A percentile compares a stretch with the other conserved stretches of the same genome.
Conservation (phyloP, 2,329 filamentous ascomycete species). For the Arthrinium puccinioides region DNA sequence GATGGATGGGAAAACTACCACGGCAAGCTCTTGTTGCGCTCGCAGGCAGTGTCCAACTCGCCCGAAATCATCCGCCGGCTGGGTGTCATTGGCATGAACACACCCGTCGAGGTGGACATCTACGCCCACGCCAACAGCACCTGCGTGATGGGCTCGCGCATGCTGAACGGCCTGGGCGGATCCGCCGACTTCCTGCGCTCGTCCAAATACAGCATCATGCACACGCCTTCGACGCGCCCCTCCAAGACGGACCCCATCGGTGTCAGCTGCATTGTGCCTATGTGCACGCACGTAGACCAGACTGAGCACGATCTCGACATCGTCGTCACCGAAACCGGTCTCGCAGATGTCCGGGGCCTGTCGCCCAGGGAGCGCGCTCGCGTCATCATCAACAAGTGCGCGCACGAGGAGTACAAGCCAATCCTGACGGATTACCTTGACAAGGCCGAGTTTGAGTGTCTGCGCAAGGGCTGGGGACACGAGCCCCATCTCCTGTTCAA, state of each 20-base stretch:
- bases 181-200: conserved; percentile 66
- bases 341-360: conserved; percentile 79
- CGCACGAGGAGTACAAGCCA: conserved; percentile 76
- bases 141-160: conserved; percentile 79
- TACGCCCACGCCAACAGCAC: conserved; percentile 91
- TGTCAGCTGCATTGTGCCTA: conserved; percentile 83
- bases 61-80: conserved; percentile 85
- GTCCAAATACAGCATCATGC: conserved; percentile 82
- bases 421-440: conserved; percentile 79
- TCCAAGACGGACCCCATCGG: conserved; percentile 77
- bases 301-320: conserved; percentile 90
- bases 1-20: conserved; percentile 74
- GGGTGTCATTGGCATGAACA: conserved; percentile 92
- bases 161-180: conserved; percentile 69
- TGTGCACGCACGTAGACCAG: conserved; percentile 89
- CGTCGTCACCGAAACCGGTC: conserved; percentile 68
- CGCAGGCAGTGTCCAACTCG: conserved; percentile 83
- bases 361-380: conserved; percentile 72
- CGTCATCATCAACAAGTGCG: conserved; percentile 81
- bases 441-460: conserved; percentile 77
- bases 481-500: conserved; percentile 85
- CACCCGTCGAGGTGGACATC: conserved; percentile 87
- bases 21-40: conserved; percentile 75
- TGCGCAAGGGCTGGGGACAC: conserved; percentile 82
- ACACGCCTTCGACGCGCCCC: conserved; percentile 76